Evolutionary conservation across 495 filamentous ascomycete species (phyloP).

Genomic region (Penicillium arizonense): DNA sequence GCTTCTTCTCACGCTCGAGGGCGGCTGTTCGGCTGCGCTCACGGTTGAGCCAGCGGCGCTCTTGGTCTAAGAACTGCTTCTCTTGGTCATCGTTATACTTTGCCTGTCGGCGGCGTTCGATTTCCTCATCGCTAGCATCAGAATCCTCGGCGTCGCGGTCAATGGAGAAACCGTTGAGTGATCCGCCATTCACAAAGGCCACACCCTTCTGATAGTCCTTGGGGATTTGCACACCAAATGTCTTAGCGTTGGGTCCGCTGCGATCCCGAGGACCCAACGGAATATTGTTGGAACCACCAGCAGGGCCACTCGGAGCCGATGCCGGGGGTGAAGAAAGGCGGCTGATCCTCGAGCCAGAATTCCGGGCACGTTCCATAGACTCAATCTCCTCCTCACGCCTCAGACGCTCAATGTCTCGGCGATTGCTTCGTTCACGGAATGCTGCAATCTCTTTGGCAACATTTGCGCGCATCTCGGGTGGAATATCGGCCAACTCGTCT

Average conservation of each 20-base stretch:
- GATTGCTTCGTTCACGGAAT: slow-evolving; percentile 86
- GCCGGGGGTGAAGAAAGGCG: slow-evolving; percentile 67
- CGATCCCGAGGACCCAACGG: slow-evolving; percentile 80
- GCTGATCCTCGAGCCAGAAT: slow-evolving; percentile 60
- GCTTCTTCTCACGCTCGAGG: slow-evolving; percentile 74
- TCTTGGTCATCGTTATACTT: slow-evolving; percentile 75
- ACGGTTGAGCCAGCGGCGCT: slow-evolving; percentile 85
- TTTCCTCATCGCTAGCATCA: slow-evolving; percentile 83
- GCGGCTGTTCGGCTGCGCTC: slow-evolving; percentile 82
- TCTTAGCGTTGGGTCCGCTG: slow-evolving; percentile 67
- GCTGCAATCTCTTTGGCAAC: slow-evolving; percentile 92
- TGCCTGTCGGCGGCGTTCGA: slow-evolving; percentile 68
- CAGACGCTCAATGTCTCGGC: slow-evolving; percentile 83
- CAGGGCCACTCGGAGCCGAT: slow-evolving; percentile 68
- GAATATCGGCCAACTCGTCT: slow-evolving; percentile 94
- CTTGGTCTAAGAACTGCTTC: slow-evolving; percentile 80
- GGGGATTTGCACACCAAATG: slow-evolving; percentile 68
- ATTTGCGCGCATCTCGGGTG: slow-evolving; percentile 93
- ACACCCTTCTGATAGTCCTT: slow-evolving; percentile 81
- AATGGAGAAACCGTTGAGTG: slow-evolving; percentile 59
- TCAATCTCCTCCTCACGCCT: slow-evolving; percentile 89
- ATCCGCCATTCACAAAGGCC: slow-evolving; percentile 81
- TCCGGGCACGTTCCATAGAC: slow-evolving; percentile 75
- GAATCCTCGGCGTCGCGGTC: slow-evolving; percentile 82
- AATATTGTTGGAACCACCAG: slow-evolving; percentile 75